Evolutionary conservation across 495 filamentous ascomycete genomes (phyloP).

Genomic region (Annulohypoxylon bovei): DNA sequence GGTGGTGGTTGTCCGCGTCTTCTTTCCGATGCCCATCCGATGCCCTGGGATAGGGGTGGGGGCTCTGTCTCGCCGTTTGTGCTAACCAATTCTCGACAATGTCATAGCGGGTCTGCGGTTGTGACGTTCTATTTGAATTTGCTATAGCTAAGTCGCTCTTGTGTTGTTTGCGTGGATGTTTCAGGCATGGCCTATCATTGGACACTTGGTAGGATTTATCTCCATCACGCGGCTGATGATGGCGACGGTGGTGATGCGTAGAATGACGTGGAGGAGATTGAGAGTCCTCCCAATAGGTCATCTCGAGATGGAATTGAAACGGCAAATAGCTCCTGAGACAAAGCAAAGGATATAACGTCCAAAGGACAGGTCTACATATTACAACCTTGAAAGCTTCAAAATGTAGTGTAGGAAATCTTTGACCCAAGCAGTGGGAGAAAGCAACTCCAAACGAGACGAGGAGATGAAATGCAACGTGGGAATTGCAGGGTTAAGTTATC

Average conservation of each 20-base stretch:
- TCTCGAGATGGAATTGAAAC: conserved; percentile 42
- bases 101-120: conserved; percentile 33
- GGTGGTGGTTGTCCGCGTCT: conserved; percentile 1
- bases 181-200: conserved; percentile 27
- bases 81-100: conserved; percentile 52
- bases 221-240: conserved; percentile 14
- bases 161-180: conserved; percentile 23
- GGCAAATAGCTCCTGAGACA: conserved; percentile 39
- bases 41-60: conserved; percentile 21
- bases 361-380: conserved; percentile 12
- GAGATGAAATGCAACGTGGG: conserved; percentile 25
- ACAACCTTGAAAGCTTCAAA: neutral
- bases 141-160: conserved; percentile 4
- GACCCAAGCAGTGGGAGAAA: conserved; percentile 9
- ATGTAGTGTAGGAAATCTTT: conserved; percentile 13
- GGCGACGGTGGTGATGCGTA: conserved; percentile 34
- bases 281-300: conserved; percentile 37
- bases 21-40: conserved; percentile 23
- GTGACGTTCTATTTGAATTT: conserved; percentile 27
- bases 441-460: conserved; percentile 31
- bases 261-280: conserved; percentile 33
- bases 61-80: conserved; percentile 38
- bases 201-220: conserved; percentile 20
- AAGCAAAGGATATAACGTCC: conserved; percentile 21
- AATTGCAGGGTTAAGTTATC: conserved; percentile 22